phyloP scores from a whole-genome alignment of 768 basidiomycete species.

The Astraeus odoratus region DNA sequence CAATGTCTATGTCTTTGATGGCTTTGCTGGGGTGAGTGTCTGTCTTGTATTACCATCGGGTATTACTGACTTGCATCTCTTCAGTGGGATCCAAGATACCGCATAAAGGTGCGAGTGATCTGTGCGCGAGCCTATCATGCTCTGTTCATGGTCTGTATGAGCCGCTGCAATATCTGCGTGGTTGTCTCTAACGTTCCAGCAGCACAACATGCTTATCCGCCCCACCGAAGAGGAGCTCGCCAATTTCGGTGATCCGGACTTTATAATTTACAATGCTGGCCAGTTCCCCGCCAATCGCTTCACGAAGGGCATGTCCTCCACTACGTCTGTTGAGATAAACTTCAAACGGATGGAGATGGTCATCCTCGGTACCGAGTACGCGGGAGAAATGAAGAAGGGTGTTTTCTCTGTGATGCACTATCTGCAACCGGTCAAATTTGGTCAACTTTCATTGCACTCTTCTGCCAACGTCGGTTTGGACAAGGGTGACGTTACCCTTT shows the following conservation, averaged over 20 bases:
- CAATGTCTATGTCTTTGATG: slow-evolving; percentile 97
- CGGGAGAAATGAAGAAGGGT: slow-evolving; percentile 99
- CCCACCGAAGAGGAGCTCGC: slow-evolving; percentile 92
- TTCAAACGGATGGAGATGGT: slow-evolving; percentile 99
- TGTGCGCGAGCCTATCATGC: slow-evolving; percentile 98
- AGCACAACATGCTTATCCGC: slow-evolving; percentile 99
- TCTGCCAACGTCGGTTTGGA: slow-evolving; percentile 93
- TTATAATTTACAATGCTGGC: slow-evolving; percentile 99
- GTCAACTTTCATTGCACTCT: slow-evolving; percentile 95
- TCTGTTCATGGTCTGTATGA: slow-evolving; percentile 81
- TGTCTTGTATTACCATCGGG: not conserved
- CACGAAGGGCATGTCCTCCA: slow-evolving; percentile 99
- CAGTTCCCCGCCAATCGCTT: slow-evolving; percentile 99
- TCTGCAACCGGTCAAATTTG: slow-evolving; percentile 97
- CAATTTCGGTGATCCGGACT: slow-evolving; percentile 95
- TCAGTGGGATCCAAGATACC: slow-evolving; percentile 97
- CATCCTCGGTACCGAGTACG: slow-evolving; percentile 96
- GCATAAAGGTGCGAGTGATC: slow-evolving; percentile 99
- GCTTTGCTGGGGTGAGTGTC: slow-evolving; percentile 72
- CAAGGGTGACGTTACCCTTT: slow-evolving; percentile 88
- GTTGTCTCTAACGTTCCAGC: slow-evolving; percentile 12
- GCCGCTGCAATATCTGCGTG: slow-evolving; percentile 7
- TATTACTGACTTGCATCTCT: slow-evolving; percentile 1
- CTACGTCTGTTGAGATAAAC: slow-evolving; percentile 99
- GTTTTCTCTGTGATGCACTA: slow-evolving; percentile 99